These are phyloP conservation scores for sunflower (Helianthus annuus) DNA, from an alignment of 129 eudicot genomes.

Conservation along the genomic window DNA sequence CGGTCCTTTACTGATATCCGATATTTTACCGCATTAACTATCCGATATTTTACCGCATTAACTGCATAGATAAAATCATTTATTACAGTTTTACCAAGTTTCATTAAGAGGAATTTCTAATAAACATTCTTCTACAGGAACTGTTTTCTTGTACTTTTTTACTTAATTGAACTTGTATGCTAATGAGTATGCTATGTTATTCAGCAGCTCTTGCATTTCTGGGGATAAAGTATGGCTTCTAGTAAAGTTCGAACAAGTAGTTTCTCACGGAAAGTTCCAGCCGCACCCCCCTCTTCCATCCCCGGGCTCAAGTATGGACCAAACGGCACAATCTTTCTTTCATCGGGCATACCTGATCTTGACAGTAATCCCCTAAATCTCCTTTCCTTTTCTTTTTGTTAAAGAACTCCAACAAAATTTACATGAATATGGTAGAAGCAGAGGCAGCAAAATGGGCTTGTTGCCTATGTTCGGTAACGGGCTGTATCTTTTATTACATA, in stretches of 20 bases:
- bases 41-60: too few species aligned
- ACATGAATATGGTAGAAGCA: background rate
- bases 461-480: background rate
- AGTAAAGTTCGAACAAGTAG: conserved; percentile 68
- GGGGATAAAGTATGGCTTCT: conserved; percentile 45
- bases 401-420: conserved; percentile 2
- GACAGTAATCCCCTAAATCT: conserved; percentile 59
- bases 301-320: conserved; percentile 94
- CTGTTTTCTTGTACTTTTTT: background rate
- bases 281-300: conserved; percentile 44
- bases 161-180: background rate
- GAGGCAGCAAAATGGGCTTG: background rate
- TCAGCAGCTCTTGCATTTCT: background rate
- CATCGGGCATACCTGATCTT: conserved; percentile 91
- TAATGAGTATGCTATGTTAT: background rate
- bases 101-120: background rate
- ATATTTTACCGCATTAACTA: too few species aligned
- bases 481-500: background rate
- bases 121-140: background rate
- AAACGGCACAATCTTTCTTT: conserved; percentile 74
- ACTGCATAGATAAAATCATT: too few species aligned
- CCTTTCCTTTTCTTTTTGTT: conserved; percentile 1
- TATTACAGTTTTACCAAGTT: background rate
- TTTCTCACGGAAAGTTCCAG: conserved; percentile 70
- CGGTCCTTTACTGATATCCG: too few species aligned